These are phyloP conservation scores for Favolaschia claudopus DNA, from an alignment of 768 basidiomycete species.

Conservation along the genomic window DNA sequence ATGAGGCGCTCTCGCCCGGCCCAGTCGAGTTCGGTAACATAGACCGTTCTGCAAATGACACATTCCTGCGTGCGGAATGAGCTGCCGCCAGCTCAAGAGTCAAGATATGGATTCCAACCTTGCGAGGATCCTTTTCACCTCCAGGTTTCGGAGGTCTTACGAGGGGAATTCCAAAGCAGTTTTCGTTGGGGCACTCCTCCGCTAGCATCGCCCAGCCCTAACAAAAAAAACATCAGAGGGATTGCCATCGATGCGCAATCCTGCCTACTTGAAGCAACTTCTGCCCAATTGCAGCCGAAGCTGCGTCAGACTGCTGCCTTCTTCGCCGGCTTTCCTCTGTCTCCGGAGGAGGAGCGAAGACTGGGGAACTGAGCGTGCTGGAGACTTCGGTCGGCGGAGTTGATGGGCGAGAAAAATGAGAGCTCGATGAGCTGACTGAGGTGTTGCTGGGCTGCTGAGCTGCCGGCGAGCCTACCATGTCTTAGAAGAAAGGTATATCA, in stretches of 20 bases:
- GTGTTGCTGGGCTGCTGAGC: constrained; percentile 35
- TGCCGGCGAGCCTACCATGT: constrained; percentile 18
- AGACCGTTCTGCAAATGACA: constrained; percentile 72
- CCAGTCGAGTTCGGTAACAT: constrained; percentile 60
- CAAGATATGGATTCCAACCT: constrained; percentile 52
- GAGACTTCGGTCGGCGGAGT: constrained; percentile 85
- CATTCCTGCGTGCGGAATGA: constrained; percentile 65
- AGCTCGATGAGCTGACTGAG: constrained; percentile 56
- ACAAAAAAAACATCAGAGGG: neutral
- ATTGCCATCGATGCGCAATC: too few relatives aligned
- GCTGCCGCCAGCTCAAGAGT: neutral
- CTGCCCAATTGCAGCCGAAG: constrained; percentile 82
- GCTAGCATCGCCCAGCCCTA: constrained; percentile 89
- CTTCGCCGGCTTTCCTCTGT: constrained; percentile 71
- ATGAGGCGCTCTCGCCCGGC: constrained; percentile 57
- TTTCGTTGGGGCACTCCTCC: constrained; percentile 76
- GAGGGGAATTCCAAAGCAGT: constrained; percentile 85
- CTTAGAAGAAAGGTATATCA: too few relatives aligned
- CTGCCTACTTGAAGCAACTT: constrained; percentile 61
- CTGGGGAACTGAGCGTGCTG: constrained; percentile 63
- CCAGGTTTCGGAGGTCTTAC: constrained; percentile 76
- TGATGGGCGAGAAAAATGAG: constrained; percentile 66
- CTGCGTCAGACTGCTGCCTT: constrained; percentile 81
- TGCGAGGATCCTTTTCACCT: constrained; percentile 67
- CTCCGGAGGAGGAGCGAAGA: constrained; percentile 69